phyloP scores from a whole-genome alignment of 345 rosid genomes.

The Psidium guajava region DNA sequence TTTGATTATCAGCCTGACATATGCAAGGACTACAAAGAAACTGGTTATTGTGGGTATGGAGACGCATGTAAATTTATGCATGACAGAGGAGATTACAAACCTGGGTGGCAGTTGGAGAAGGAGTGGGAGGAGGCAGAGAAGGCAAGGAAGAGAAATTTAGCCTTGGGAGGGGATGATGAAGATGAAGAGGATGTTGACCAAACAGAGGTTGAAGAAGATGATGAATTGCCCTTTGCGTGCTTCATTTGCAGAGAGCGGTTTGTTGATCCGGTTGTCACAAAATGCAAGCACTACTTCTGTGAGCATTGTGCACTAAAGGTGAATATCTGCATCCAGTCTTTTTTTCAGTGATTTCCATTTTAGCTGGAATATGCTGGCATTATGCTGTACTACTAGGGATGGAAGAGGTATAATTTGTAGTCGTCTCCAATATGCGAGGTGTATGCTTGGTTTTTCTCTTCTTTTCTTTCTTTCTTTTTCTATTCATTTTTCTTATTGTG shows the following conservation, averaged over 20 bases:
- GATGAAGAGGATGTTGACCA: conserved; percentile 27
- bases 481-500: not conserved
- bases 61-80: conserved; percentile 88
- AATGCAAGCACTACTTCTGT: conserved; percentile 85
- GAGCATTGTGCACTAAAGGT: conserved; percentile 96
- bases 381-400: not conserved
- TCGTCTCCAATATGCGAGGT: not conserved
- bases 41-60: conserved; percentile 92
- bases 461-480: not conserved
- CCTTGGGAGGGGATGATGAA: conserved; percentile 48
- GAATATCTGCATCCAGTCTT: not conserved
- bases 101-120: conserved; percentile 90
- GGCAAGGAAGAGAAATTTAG: conserved; percentile 63
- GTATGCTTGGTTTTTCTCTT: not conserved
- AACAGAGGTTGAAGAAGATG: conserved; percentile 37
- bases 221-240: conserved; percentile 71
- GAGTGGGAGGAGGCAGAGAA: conserved; percentile 93
- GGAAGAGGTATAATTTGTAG: not conserved
- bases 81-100: conserved; percentile 85
- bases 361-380: not conserved
- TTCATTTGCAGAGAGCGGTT: conserved; percentile 72
- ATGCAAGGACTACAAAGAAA: conserved; percentile 89
- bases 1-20: conserved; percentile 91
- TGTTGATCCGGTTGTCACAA: conserved; percentile 76
- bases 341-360: not conserved